These are phyloP conservation scores for Amylocystis lapponica DNA, from an alignment of 768 basidiomycete species.

Conservation along the genomic window DNA sequence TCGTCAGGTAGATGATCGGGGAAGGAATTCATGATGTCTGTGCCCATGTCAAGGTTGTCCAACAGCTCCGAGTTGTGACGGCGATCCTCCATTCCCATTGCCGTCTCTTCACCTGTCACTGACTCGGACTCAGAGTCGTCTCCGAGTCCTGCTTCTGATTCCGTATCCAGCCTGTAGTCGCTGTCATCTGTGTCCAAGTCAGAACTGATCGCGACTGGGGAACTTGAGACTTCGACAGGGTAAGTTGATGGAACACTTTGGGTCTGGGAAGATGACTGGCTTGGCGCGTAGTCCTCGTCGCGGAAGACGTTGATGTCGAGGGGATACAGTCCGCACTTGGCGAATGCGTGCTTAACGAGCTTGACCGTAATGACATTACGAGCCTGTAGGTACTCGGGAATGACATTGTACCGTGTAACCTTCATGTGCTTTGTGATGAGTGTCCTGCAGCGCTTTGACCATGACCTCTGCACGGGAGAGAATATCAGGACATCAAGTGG, in stretches of 20 bases:
- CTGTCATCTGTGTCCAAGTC: not conserved
- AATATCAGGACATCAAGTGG: constrained; percentile 40
- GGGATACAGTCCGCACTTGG: not conserved
- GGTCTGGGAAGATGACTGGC: not conserved
- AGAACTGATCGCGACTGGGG: not conserved
- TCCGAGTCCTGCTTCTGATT: too few species aligned
- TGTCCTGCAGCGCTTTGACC: constrained; percentile 1
- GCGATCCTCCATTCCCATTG: too few species aligned
- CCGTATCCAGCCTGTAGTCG: too few species aligned
- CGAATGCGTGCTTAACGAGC: not conserved
- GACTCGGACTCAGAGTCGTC: too few species aligned
- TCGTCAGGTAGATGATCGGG: too few species aligned
- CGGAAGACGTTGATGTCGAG: not conserved
- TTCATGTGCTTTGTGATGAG: not conserved
- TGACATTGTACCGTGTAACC: constrained; percentile 3
- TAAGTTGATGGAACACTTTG: not conserved
- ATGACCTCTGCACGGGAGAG: constrained; percentile 13
- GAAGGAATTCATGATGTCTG: too few species aligned
- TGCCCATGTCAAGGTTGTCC: too few species aligned
- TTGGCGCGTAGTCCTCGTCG: constrained; percentile 1
- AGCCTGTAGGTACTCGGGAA: constrained; percentile 6
- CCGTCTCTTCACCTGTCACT: too few species aligned
- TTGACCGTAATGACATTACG: not conserved
- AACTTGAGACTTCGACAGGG: not conserved
- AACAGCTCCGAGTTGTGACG: too few species aligned